Conservation (phyloP, 768 basidiomycete species). For the Pulveroboletus ravenelii region DNA sequence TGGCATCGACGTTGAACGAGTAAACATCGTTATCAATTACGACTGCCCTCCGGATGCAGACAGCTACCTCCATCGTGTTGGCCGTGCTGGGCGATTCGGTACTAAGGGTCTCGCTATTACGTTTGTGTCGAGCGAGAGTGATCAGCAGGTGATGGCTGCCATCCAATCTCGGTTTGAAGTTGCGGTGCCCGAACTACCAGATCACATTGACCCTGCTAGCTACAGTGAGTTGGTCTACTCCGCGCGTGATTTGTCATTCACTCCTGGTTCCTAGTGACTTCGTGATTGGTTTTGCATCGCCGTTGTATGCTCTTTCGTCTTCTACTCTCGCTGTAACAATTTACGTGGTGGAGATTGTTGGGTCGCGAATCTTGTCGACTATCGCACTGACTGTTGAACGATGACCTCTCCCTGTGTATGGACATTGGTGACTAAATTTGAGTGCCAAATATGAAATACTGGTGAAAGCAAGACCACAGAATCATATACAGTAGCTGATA, state of each 20-base stretch:
- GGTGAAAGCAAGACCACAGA: no score
- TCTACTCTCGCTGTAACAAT: conserved; percentile 20
- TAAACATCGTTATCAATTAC: conserved; percentile 99
- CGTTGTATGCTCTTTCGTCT: conserved; percentile 5
- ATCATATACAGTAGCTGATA: no score
- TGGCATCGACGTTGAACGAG: conserved; percentile 98
- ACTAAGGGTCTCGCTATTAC: conserved; percentile 99
- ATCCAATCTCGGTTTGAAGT: conserved; percentile 98
- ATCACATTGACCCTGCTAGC: conserved; percentile 88
- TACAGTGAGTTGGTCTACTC: conserved; percentile 67
- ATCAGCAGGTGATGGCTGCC: conserved; percentile 89
- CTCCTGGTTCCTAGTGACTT: conserved; percentile 34
- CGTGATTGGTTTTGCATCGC: conserved; percentile 32
- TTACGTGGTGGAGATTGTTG: conserved; percentile 15
- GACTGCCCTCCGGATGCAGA: conserved; percentile 97
- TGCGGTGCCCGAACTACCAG: conserved; percentile 91
- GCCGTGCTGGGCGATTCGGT: conserved; percentile 98
- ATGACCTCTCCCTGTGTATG: not conserved
- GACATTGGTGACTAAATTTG: no score
- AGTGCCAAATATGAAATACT: no score
- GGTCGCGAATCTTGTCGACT: not conserved
- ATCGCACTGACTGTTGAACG: conserved; percentile 4
- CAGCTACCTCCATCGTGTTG: conserved; percentile 97
- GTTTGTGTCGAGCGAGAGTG: conserved; percentile 88
- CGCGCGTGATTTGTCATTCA: not conserved